These are phyloP conservation scores for Penicillium robsamsonii DNA, from an alignment of 495 filamentous ascomycete species.

Conservation along the genomic window DNA sequence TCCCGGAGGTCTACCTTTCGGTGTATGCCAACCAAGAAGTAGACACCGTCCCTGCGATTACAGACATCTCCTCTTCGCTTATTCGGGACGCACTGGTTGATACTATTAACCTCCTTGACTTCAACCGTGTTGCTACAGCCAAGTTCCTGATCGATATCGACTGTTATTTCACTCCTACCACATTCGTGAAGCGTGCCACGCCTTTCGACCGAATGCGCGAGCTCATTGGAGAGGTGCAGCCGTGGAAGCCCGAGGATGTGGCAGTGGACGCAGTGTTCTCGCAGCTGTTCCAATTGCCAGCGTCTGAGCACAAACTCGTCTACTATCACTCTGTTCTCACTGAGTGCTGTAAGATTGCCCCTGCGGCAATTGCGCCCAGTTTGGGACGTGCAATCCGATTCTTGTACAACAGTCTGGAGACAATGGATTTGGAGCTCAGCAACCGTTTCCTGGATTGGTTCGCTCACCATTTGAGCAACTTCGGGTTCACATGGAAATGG, in stretches of 20 bases:
- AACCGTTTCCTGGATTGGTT: conserved; percentile 98
- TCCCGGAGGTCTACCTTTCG: conserved; percentile 92
- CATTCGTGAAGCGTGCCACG: conserved; percentile 89
- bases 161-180: conserved; percentile 84
- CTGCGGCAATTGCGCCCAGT: conserved; percentile 92
- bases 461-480: conserved; percentile 95
- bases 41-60: conserved; percentile 80
- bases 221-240: conserved; percentile 58
- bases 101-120: conserved; percentile 91
- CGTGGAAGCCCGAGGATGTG: conserved; percentile 98
- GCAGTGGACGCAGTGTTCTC: conserved; percentile 96
- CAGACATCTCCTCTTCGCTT: conserved; percentile 73
- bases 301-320: conserved; percentile 87
- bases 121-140: conserved; percentile 82
- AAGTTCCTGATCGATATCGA: conserved; percentile 91
- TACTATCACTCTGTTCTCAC: conserved; percentile 96
- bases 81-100: conserved; percentile 85
- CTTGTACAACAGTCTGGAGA: conserved; percentile 74
- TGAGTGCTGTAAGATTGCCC: conserved; percentile 91
- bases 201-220: conserved; percentile 87
- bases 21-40: conserved; percentile 86
- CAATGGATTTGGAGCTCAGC: conserved; percentile 81
- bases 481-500: conserved; percentile 99
- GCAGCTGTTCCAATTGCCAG: conserved; percentile 84
- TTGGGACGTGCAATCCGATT: conserved; percentile 91